Conservation (phyloP, 257 asterid genomes). For the Jasminum sambac region DNA sequence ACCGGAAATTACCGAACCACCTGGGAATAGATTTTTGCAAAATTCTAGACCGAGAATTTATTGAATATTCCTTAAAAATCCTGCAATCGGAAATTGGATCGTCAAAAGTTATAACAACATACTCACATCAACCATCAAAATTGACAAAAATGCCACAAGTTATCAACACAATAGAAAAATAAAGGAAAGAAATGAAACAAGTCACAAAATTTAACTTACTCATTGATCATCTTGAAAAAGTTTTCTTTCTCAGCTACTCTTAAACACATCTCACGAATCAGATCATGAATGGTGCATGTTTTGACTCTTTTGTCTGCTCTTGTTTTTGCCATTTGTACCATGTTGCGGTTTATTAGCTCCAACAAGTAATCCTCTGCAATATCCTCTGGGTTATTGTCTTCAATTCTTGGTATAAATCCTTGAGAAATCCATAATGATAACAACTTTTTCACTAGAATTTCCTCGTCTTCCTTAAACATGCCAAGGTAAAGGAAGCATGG, state of each 20-base stretch:
- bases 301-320: conserved; percentile 11
- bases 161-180: background rate
- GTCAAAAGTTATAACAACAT: background rate
- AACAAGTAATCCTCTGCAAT: conserved; percentile 22
- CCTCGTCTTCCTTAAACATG: background rate
- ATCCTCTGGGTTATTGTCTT: conserved; percentile 5
- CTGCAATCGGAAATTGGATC: too few species aligned
- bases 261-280: background rate
- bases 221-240: conserved; percentile 2
- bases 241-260: conserved; percentile 12
- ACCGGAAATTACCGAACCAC: background rate
- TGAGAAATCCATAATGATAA: background rate
- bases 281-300: too few species aligned
- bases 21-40: too few species aligned
- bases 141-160: background rate
- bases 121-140: too few species aligned
- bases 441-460: too few species aligned
- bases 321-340: too few species aligned
- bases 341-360: background rate
- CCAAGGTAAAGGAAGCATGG: background rate
- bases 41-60: too few species aligned
- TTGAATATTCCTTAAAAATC: too few species aligned
- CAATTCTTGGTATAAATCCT: too few species aligned
- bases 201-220: background rate
- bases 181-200: background rate